Conservation (phyloP, 257 asterid species). For the Prunella vulgaris region DNA sequence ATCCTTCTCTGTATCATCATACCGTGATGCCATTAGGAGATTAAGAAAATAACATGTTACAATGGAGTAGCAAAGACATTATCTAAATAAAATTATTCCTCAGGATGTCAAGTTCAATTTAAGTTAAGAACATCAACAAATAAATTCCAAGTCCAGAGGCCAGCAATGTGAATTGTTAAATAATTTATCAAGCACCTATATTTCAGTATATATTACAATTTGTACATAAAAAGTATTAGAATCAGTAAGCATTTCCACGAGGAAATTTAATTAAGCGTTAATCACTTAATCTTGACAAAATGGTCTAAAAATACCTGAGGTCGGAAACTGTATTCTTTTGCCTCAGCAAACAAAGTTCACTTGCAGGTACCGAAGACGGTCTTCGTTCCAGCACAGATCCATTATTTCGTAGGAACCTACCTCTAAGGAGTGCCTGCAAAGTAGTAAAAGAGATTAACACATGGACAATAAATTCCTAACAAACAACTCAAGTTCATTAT, state of each 20-base stretch:
- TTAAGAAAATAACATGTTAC: neutral
- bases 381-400: slow-evolving; percentile 41
- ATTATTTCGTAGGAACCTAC: slow-evolving; percentile 70
- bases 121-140: neutral
- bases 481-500: neutral
- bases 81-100: neutral
- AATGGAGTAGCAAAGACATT: neutral
- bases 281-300: neutral
- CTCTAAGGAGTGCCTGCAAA: slow-evolving; percentile 73
- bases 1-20: slow-evolving; percentile 65
- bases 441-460: slow-evolving; percentile 8
- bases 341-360: slow-evolving; percentile 71
- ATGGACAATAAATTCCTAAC: neutral
- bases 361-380: slow-evolving; percentile 53
- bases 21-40: neutral
- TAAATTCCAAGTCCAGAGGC: neutral
- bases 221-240: neutral
- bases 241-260: neutral
- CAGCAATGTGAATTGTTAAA: neutral
- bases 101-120: no score
- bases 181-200: neutral
- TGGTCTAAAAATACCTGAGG: slow-evolving; percentile 51
- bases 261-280: neutral
- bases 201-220: neutral
- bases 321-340: slow-evolving; percentile 72